Conservation (phyloP, 2,329 filamentous ascomycete species). For the Orbilia quercus region DNA sequence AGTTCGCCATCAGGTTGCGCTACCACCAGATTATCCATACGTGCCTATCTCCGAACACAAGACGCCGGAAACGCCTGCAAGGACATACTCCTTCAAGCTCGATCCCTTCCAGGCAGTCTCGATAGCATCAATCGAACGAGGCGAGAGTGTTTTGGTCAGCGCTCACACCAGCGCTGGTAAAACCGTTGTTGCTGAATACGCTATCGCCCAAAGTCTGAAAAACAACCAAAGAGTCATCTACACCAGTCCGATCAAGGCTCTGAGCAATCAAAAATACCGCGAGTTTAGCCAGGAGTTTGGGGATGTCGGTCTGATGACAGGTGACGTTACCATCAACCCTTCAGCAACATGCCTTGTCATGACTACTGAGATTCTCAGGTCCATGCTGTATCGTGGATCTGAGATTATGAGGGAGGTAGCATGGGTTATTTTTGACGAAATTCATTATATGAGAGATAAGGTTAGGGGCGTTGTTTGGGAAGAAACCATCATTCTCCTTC, state of each 20-base stretch:
- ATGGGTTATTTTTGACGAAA: conserved; percentile 98
- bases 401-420: conserved; percentile 99
- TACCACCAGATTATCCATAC: conserved; percentile 94
- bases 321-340: conserved; percentile 98
- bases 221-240: conserved; percentile 99
- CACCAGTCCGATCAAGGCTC: conserved; percentile 97
- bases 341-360: conserved; percentile 98
- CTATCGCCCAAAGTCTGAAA: conserved; percentile 95
- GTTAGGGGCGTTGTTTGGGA: conserved; percentile 97
- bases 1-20: conserved; percentile 95
- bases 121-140: conserved; percentile 92
- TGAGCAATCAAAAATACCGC: conserved; percentile 98
- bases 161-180: conserved; percentile 98
- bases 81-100: conserved; percentile 86
- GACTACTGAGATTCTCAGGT: conserved; percentile 98
- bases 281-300: conserved; percentile 96
- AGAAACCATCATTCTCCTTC: conserved; percentile 96
- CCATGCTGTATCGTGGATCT: conserved; percentile 96
- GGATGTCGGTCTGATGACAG: conserved; percentile 97
- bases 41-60: conserved; percentile 95
- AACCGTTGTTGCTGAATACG: conserved; percentile 97
- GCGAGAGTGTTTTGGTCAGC: conserved; percentile 95
- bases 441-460: conserved; percentile 98
- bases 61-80: conserved; percentile 84
- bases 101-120: conserved; percentile 98